phyloP scores from a whole-genome alignment of 257 asterid species.

The Cynanchum wilfordii region DNA sequence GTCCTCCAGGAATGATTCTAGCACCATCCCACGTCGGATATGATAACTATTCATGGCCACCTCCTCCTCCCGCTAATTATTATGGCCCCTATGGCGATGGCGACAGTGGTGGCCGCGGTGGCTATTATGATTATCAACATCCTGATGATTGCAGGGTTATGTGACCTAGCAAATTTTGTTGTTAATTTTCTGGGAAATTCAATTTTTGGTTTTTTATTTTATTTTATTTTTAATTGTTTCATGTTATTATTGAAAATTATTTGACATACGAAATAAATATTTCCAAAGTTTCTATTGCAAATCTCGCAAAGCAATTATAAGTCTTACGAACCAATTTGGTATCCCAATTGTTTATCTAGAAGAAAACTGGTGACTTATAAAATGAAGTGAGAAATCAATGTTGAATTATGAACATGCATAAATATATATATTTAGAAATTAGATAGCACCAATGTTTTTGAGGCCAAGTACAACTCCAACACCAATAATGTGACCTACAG shows the following conservation, averaged over 20 bases:
- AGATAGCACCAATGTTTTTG: conserved; percentile 62
- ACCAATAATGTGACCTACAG: conserved; percentile 84
- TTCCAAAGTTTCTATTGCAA: no score
- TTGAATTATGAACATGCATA: conserved; percentile 6
- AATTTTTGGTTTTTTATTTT: no score
- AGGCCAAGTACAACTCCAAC: conserved; percentile 97
- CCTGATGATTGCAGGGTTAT: conserved; percentile 4
- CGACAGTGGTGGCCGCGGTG: no score
- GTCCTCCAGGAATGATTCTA: background rate
- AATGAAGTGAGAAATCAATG: background rate
- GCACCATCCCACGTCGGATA: background rate
- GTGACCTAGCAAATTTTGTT: background rate
- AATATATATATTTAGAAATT: conserved; percentile 30
- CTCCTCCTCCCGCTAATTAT: background rate
- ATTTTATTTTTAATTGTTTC: no score
- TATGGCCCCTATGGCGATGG: background rate
- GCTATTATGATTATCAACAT: background rate
- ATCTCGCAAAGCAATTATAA: no score
- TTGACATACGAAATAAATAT: no score
- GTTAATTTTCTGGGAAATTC: no score
- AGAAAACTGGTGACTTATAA: background rate
- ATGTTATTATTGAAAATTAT: background rate
- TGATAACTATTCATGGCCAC: background rate
- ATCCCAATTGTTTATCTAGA: no score
- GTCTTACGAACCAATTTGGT: no score